Evolutionary conservation across 495 filamentous ascomycete species (phyloP), one percentile per base, ranked within the genome.

Genomic region (Annulohypoxylon bovei): DNA sequence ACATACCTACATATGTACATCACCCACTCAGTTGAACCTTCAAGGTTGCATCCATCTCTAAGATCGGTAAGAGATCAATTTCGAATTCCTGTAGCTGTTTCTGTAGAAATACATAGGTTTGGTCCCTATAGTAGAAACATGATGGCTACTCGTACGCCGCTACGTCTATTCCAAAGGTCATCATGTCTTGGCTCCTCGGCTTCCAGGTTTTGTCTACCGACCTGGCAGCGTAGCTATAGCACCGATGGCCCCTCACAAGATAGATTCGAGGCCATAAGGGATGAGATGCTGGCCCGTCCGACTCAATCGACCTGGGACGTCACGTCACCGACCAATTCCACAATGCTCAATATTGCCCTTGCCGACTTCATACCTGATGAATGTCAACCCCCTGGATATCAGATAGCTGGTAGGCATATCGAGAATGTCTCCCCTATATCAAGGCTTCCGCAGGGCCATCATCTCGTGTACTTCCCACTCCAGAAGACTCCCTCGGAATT

Each of bases 391-490:
- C 53, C 47, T 6, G 49, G 35, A 8, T 70, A 61, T 47, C 42
- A 53, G 9, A 22, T 7, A 0, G 59, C 32, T 12, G 25, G 4
- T 2, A 14, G n/a, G 37, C 4, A 5, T n/a, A 22, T 46, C 39
- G 40, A 39, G 2, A 25, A 63, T 2, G 12, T 30, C 25, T 16
- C 52, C 32, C 30, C 28, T 16, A 35, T 16, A 18, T 3, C 14
- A 23, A 16, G 25, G 3, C 68, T 93, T 0, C 90, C 89, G 0
- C 83, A 86, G 2, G 91, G 89, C 8, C 89, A 93, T 75, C 91
- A 95, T 69, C 81, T 93, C 8, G 84, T 88, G 23, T 91, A 94
- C 78, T 93, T 92, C 79, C 89, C 91, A 1, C 84, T 89, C 0
- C 82, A 84, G 37, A 82, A 86, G 50, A 77, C 84, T 1, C 81